Evolutionary conservation across 495 filamentous ascomycete genomes (phyloP).

Genomic region (Parathielavia hyrcaniae): DNA sequence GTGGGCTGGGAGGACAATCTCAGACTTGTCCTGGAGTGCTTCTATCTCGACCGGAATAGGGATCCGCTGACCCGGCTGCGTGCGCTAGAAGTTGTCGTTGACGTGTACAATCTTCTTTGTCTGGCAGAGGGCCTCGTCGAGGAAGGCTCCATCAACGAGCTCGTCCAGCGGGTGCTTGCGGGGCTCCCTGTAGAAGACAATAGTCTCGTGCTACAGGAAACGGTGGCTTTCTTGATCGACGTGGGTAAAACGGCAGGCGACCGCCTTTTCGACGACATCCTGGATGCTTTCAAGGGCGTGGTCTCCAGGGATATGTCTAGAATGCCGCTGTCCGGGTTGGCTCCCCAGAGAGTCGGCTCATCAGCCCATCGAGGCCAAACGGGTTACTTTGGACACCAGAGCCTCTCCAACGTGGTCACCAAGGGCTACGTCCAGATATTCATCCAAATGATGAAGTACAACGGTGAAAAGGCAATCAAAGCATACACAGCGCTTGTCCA

Average conservation of each 20-base stretch:
- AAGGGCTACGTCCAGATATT: conserved; percentile 55
- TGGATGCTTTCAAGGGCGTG: conserved; percentile 44
- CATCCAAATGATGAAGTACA: conserved; percentile 51
- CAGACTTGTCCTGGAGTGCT: conserved; percentile 53
- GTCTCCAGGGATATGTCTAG: conserved; percentile 37
- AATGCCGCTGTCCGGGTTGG: conserved; percentile 32
- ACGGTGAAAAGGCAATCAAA: conserved; percentile 46
- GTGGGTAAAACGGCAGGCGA: conserved; percentile 46
- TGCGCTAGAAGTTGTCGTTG: conserved; percentile 61
- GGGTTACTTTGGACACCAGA: conserved; percentile 32
- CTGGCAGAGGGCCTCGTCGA: conserved; percentile 49
- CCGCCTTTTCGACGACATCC: conserved; percentile 47
- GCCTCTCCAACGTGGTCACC: conserved; percentile 50
- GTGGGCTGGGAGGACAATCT: conserved; percentile 60
- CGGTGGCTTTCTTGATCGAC: conserved; percentile 44
- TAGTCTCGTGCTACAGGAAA: conserved; percentile 45
- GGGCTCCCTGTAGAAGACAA: conserved; percentile 52
- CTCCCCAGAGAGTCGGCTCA: conserved; percentile 21
- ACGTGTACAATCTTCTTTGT: conserved; percentile 57
- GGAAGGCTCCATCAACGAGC: conserved; percentile 36
- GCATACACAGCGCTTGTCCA: conserved; percentile 52
- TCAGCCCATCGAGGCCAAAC: conserved; percentile 19
- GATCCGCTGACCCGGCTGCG: conserved; percentile 60
- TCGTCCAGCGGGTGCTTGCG: conserved; percentile 43
- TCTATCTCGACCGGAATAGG: conserved; percentile 59